Evolutionary conservation across 176 grass and related monocot species (phyloP), one percentile per base, ranked within the genome.

Genomic region (Rhynchospora breviuscula): DNA sequence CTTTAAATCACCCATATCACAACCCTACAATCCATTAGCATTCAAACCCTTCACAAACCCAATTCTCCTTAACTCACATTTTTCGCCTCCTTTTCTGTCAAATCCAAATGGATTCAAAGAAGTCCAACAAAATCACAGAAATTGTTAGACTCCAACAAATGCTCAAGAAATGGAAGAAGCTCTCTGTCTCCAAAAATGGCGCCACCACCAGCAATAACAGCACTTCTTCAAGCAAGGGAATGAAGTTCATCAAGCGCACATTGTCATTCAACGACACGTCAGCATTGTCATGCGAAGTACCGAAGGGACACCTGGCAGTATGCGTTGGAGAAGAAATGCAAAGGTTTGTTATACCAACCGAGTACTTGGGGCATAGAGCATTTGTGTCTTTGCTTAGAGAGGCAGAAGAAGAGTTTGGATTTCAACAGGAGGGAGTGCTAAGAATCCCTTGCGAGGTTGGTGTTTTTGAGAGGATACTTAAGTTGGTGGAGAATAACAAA

Each of bases 81-180:
- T 63, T 22, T 8, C 56, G 33, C 18, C 60, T 26, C 49, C 31
- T 64, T 65, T 47, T 47, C 19, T 81, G 19, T 63, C 33, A 62
- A 26, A 81, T 63, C 40, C 19, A 15, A 64, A 81, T 81, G 79
- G 79, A 81, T 63, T 81, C 79, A 25, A 97, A 92, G 81, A 97
- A 94, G 46, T 86, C 88, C 67, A 97, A 97, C 88, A 97, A 97
- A 90, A 97, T 97, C 84, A 92, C 94, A 4, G 94, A 97, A 86
- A 89, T 97, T 60, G 94, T 97, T 29, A 89, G 94, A 3, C 90
- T 97, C 33, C 92, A 97, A 86, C 92, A 83, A 86, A 97, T 97
- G 94, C 88, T 97, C 46, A 97, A 89, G 90, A 97, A 92, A 73
- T 97, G 94, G 94, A 93, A 92, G 91, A 97, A 97, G 85, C 91